Conservation (phyloP, 148 eudicot genomes). For the Heliamphora exappendiculata region DNA sequence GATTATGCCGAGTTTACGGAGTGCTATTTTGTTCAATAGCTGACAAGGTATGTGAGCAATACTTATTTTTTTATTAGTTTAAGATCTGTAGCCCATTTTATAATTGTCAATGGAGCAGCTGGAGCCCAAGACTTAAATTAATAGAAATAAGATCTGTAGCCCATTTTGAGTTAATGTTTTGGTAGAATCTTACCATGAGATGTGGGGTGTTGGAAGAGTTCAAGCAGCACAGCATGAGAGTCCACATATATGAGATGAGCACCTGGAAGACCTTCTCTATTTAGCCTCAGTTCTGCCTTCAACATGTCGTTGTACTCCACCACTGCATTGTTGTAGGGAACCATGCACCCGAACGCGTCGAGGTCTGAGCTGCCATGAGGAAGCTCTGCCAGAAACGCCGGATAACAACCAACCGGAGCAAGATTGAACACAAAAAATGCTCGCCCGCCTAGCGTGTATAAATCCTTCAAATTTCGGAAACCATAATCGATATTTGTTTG, state of each 20-base stretch:
- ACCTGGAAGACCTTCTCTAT: slow-evolving; percentile 31
- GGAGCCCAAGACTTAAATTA: too few species aligned
- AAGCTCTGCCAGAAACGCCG: slow-evolving; percentile 49
- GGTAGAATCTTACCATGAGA: slow-evolving; percentile 45
- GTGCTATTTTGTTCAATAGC: too few species aligned
- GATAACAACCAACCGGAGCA: slow-evolving; percentile 85
- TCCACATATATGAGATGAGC: slow-evolving; percentile 63
- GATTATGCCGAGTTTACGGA: too few species aligned
- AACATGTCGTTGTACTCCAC: slow-evolving; percentile 62
- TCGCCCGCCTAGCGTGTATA: slow-evolving; percentile 57
- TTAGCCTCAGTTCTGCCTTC: slow-evolving; percentile 33
- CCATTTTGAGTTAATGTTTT: too few species aligned
- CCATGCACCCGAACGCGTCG: slow-evolving; percentile 59
- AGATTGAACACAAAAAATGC: slow-evolving; percentile 74
- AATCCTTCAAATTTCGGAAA: slow-evolving; percentile 35
- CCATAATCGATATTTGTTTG: neutral
- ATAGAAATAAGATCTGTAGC: too few species aligned
- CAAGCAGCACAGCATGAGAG: slow-evolving; percentile 53
- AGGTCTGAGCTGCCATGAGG: slow-evolving; percentile 51
- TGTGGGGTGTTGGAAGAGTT: slow-evolving; percentile 64
- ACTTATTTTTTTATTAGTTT: too few species aligned
- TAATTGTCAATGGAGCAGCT: too few species aligned
- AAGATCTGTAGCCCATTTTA: too few species aligned
- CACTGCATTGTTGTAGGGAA: slow-evolving; percentile 63
- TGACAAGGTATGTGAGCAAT: too few species aligned